Evolutionary conservation across 2,329 filamentous ascomycete genomes (phyloP).

Genomic region (Aspergillus persii): DNA sequence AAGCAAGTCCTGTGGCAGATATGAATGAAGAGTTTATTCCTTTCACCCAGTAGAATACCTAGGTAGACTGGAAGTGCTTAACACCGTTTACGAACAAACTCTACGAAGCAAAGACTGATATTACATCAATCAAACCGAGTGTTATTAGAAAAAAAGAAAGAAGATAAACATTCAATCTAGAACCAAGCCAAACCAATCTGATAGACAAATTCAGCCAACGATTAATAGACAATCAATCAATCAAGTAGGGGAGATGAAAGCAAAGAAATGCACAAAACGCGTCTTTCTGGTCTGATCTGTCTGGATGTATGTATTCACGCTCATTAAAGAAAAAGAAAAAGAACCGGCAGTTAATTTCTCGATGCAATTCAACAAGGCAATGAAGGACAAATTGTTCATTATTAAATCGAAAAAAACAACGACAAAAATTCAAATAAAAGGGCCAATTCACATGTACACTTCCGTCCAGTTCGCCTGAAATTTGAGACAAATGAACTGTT

Average conservation of each 20-base stretch:
- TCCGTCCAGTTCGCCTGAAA: not conserved
- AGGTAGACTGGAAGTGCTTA: too few species aligned
- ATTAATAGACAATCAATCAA: not conserved
- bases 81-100: too few species aligned
- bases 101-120: too few species aligned
- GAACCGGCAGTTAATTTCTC: not conserved
- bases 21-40: too few species aligned
- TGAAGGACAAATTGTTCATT: not conserved
- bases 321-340: not conserved
- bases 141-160: not conserved
- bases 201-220: too few species aligned
- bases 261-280: constrained; percentile 3
- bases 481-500: not conserved
- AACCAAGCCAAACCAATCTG: not conserved
- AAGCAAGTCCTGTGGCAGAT: too few species aligned
- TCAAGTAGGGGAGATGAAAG: not conserved
- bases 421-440: not conserved
- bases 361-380: not conserved
- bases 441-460: not conserved
- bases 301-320: not conserved
- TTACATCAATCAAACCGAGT: too few species aligned
- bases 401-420: not conserved
- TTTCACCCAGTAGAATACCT: too few species aligned
- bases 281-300: not conserved
- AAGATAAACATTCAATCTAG: not conserved